phyloP scores from a whole-genome alignment of 1,139 yeast species.

The Arxiozyma slooffiae region DNA sequence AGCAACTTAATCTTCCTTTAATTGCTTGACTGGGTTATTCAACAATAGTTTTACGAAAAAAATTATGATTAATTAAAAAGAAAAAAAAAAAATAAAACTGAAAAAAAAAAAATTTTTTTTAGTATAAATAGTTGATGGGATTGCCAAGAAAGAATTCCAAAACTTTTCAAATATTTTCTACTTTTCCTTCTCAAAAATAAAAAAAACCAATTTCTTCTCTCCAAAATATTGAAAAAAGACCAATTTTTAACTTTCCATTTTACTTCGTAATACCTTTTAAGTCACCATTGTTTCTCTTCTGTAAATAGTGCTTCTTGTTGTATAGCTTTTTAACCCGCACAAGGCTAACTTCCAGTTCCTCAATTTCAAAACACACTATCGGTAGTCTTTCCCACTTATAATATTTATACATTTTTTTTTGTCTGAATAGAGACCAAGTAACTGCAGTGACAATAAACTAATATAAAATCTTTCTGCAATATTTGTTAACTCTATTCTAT shows the following conservation, averaged over 20 bases:
- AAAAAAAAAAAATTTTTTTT: neutral
- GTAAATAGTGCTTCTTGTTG: neutral
- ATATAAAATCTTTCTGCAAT: neutral
- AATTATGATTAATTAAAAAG: too few species aligned
- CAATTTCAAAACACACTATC: neutral
- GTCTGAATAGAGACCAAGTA: neutral
- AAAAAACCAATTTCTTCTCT: neutral
- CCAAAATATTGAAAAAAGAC: conserved; percentile 2
- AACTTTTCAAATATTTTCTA: neutral
- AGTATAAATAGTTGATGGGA: conserved; percentile 14
- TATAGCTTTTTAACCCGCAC: neutral
- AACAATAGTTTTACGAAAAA: neutral
- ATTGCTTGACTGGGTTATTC: neutral
- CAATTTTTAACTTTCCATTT: conserved; percentile 1
- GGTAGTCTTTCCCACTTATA: neutral
- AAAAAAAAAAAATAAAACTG: too few species aligned
- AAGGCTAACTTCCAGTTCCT: neutral
- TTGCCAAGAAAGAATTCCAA: conserved; percentile 2
- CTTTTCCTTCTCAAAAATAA: neutral
- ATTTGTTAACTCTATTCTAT: neutral
- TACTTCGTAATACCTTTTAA: neutral
- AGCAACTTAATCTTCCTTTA: neutral
- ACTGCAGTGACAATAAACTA: neutral
- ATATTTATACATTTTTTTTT: neutral
- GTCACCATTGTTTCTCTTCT: neutral